Evolutionary conservation across 2,329 filamentous ascomycete species (phyloP).

Genomic region (Penicillium janthinellum): DNA sequence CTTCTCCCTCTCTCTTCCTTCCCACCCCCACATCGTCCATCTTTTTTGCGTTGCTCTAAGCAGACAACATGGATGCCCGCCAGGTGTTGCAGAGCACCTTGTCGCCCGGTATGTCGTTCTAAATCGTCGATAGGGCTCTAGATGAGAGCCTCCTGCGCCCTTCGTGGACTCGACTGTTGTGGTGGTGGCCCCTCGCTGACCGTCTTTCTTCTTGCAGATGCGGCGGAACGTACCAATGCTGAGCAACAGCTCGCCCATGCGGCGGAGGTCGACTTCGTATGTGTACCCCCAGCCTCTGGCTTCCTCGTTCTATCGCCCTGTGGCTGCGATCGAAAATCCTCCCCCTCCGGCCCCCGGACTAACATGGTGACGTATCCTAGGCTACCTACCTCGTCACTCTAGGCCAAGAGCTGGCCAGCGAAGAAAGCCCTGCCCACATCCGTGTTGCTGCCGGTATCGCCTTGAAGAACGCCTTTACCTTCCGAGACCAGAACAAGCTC

Average conservation of each 20-base stretch:
- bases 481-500: slow-evolving; percentile 83
- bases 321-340: background rate
- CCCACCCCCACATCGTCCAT: slow-evolving; percentile 22
- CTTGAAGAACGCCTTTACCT: slow-evolving; percentile 96
- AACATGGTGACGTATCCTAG: slow-evolving; percentile 52
- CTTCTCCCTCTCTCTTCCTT: slow-evolving; percentile 12
- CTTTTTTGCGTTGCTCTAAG: slow-evolving; percentile 25
- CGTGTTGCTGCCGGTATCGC: slow-evolving; percentile 93
- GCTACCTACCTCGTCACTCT: slow-evolving; percentile 90
- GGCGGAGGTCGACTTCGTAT: slow-evolving; percentile 92
- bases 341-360: slow-evolving; percentile 24
- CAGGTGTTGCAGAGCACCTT: slow-evolving; percentile 96
- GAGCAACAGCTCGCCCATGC: slow-evolving; percentile 93
- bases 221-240: slow-evolving; percentile 82
- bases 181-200: slow-evolving; percentile 27
- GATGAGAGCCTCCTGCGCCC: background rate
- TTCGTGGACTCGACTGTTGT: background rate
- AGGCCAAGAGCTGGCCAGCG: slow-evolving; percentile 91
- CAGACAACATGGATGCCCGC: slow-evolving; percentile 86
- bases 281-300: slow-evolving; percentile 43
- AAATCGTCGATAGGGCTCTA: background rate
- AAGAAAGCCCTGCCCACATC: slow-evolving; percentile 77
- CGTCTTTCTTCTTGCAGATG: slow-evolving; percentile 64
- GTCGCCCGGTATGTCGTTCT: slow-evolving; percentile 72
- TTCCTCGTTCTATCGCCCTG: slow-evolving; percentile 5